Evolutionary conservation across 2,329 filamentous ascomycete species (phyloP).

Genomic region (Aspergillus vadensis): DNA sequence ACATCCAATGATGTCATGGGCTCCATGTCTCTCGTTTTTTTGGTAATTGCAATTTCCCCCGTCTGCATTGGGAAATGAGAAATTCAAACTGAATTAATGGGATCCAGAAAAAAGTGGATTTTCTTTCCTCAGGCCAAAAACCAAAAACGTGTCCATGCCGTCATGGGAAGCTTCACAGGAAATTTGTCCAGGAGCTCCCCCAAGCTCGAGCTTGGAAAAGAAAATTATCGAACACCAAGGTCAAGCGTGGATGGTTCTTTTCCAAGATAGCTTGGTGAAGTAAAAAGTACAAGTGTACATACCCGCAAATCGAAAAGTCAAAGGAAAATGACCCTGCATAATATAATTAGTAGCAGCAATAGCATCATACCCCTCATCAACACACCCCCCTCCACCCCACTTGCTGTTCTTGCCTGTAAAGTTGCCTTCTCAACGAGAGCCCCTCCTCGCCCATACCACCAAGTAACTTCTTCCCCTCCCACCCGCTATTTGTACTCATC

Average conservation of each 20-base stretch:
- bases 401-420: not conserved
- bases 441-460: not conserved
- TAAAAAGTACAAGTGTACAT: not conserved
- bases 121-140: not conserved
- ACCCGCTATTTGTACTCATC: slow-evolving; percentile 4
- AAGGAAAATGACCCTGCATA: not conserved
- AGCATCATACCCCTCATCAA: slow-evolving; percentile 13
- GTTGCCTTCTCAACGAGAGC: not conserved
- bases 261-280: no score
- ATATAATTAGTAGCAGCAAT: not conserved
- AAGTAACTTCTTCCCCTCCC: not conserved
- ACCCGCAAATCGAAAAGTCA: not conserved
- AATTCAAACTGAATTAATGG: no score
- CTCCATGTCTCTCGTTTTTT: not conserved
- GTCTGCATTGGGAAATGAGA: no score
- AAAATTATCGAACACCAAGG: no score
- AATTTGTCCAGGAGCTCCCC: not conserved
- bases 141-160: not conserved
- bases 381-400: slow-evolving; percentile 12
- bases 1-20: slow-evolving; percentile 32
- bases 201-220: not conserved
- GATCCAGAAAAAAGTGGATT: not conserved
- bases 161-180: not conserved
- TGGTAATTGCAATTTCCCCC: no score
- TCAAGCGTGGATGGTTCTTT: no score